Base-by-base conservation (phyloP, 495 filamentous ascomycete species). In the Daldinia caldariorum region DNA sequence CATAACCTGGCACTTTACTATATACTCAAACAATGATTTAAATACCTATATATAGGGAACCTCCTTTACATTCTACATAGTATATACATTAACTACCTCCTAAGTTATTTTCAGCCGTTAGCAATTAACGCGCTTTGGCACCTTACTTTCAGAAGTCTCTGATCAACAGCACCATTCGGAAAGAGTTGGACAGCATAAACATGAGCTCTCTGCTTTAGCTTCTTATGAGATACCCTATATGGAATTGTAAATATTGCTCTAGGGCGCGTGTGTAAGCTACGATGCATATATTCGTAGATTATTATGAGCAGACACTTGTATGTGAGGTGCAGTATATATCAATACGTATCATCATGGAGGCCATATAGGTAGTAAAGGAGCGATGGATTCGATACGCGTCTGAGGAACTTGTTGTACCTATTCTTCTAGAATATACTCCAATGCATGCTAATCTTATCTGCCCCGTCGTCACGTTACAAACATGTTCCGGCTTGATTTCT, bases 271-370 rank as follows among this genome's bases (percentile, higher is more conserved):
- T 29, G 41, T 43, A 20, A 58, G 57, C 50, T 34, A 64, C 61
- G 57, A 58, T 58, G 61, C 61, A 57, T 72, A 56, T 41, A 54
- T 35, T 49, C 35, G 49, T 32, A 67, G 55, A 61, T 72, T 60
- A 18, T 37, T 20, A 0, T 9, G 32, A 31, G n/a, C 26, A 8
- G 22, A 10, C 6, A 10, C 6, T 35, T 16, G 9, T 53, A 53
- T 53, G 12, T 53, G 26, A 26, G 26, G 26, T 26, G 1, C 26
- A n/a, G n/a, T n/a, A 10, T 20, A 47, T 22, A n/a, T 16, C 43
- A 8, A 47, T 47, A 20, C 22, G 4, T 47, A 22, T 7, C 20
- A 22, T 22, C 2, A 13, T 47, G 3, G 10, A 47, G 20, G 18
- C 3, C 4, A 22, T 47, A 5, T 26, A 26, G 1, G 26, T 26